These are phyloP conservation scores for Suillus occidentalis DNA, from an alignment of 768 basidiomycete species.

Conservation along the genomic window DNA sequence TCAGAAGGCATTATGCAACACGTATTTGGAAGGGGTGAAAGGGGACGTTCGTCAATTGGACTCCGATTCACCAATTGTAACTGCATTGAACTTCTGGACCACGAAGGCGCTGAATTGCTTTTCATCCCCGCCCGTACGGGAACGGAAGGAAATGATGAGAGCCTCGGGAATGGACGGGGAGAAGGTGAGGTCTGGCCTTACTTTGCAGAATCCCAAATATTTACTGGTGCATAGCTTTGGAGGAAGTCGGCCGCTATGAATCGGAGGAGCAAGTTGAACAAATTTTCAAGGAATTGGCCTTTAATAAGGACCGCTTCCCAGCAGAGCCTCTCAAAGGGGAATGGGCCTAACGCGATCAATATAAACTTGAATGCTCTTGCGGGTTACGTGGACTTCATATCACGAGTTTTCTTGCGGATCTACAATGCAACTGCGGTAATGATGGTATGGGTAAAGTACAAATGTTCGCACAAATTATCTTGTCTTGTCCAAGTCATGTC, in stretches of 20 bases:
- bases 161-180: conserved; percentile 53
- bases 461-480: neutral
- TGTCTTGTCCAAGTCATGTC: conserved; percentile 6
- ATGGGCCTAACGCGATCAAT: conserved; percentile 40
- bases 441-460: neutral
- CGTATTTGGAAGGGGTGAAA: conserved; percentile 49
- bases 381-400: neutral
- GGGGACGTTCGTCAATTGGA: conserved; percentile 47
- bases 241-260: conserved; percentile 40
- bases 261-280: conserved; percentile 38
- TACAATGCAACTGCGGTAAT: neutral
- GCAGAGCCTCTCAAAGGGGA: conserved; percentile 49
- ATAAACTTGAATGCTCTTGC: neutral
- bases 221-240: conserved; percentile 36
- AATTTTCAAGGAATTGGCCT: conserved; percentile 46
- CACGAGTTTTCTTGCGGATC: neutral
- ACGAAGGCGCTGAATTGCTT: conserved; percentile 52
- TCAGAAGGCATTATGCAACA: conserved; percentile 45
- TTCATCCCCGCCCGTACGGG: conserved; percentile 53
- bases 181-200: conserved; percentile 36
- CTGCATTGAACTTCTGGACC: conserved; percentile 52
- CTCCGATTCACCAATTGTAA: conserved; percentile 53
- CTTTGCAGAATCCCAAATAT: neutral
- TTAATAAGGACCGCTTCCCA: conserved; percentile 42
- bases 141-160: conserved; percentile 46